Base-by-base conservation (phyloP, 2,329 filamentous ascomycete genomes). In the Waltergamsia citrina region DNA sequence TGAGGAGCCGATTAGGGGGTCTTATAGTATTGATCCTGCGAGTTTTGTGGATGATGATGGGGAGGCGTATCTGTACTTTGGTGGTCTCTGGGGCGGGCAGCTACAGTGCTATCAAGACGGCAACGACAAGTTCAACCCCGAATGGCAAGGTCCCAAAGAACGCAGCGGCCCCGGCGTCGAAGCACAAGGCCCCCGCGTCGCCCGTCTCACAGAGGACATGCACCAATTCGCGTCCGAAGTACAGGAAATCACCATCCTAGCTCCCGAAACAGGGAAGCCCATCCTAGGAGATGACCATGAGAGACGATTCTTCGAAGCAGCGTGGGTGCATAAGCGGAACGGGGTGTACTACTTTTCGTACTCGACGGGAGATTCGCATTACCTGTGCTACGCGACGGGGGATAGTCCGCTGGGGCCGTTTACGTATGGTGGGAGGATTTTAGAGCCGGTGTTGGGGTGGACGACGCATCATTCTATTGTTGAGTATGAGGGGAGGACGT, bases 381-480 rank as follows among this genome's bases (percentile, higher is more conserved):
- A 68, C 53, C 62, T 88, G 21, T 79, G 67, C 42, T 87, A 85
- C 50, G 83, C 78, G 2, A 74, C 69, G 3, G 71, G 78, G 0
- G 62, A 72, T 5, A 76, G 57, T 37, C 82, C 83, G 1, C 57
- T 74, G 9, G 82, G 83, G 0, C 82, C 83, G 0, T 87, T 87
- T 46, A 81, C 74, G 2, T 87, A 85, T 41, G 69, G 65, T 0
- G 82, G 83, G 0, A 61, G 74, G 30, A 80, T 88, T 35, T 53
- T 88, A 32, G 81, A 86, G 62, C 83, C 82, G 0, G 83, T 88
- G 5, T 54, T 82, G 18, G 82, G 83, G 2, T 88, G 83, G 83
- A 87, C 83, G 28, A 88, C 83, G 35, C 83, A 87, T 57, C 83
- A 87, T 53, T 83, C 77, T 4, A 80, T 88, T 43, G 79, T 80